A percentile compares a stretch with the other conserved stretches of the same genome.
Evolutionary conservation across 1,139 yeast genomes (phyloP).

Genomic region (Meyerozyma carpophila): DNA sequence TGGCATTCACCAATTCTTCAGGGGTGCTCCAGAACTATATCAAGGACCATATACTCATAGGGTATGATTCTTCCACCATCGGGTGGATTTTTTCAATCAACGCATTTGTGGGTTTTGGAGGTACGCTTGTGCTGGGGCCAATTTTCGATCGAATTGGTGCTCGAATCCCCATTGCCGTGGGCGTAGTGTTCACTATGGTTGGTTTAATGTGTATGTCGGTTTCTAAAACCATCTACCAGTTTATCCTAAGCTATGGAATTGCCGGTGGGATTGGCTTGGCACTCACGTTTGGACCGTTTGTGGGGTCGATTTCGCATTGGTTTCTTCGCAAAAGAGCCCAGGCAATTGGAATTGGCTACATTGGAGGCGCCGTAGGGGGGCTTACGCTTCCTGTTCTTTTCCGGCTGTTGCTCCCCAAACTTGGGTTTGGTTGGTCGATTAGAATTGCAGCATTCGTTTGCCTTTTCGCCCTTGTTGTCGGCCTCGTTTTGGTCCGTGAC

Average conservation of each 20-base stretch:
- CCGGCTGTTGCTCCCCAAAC: slow-evolving; percentile 15
- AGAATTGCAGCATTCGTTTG: slow-evolving; percentile 20
- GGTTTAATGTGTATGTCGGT: slow-evolving; percentile 22
- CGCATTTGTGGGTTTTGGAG: slow-evolving; percentile 24
- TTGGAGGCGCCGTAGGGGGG: slow-evolving; percentile 29
- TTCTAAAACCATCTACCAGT: slow-evolving; percentile 19
- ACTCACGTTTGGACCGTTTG: slow-evolving; percentile 21
- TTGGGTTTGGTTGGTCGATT: slow-evolving; percentile 28
- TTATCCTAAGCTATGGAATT: slow-evolving; percentile 18
- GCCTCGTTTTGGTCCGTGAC: slow-evolving; percentile 40
- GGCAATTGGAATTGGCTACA: slow-evolving; percentile 21
- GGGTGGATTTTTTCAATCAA: slow-evolving; percentile 32
- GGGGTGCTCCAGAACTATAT: slow-evolving; percentile 26
- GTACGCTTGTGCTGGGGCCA: slow-evolving; percentile 20
- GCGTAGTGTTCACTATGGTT: slow-evolving; percentile 13
- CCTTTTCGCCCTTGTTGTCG: slow-evolving; percentile 20
- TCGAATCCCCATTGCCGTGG: slow-evolving; percentile 13
- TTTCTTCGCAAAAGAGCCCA: slow-evolving; percentile 17
- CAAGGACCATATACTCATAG: slow-evolving; percentile 12
- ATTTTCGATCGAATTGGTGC: slow-evolving; percentile 21
- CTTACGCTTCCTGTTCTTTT: slow-evolving; percentile 21
- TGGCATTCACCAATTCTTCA: slow-evolving; percentile 23
- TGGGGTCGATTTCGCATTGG: slow-evolving; percentile 21
- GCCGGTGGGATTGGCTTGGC: slow-evolving; percentile 20
- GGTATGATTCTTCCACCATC: slow-evolving; percentile 16